phyloP scores from a whole-genome alignment of 495 filamentous ascomycete genomes.

The Lasiosphaeriaceae sp. region DNA sequence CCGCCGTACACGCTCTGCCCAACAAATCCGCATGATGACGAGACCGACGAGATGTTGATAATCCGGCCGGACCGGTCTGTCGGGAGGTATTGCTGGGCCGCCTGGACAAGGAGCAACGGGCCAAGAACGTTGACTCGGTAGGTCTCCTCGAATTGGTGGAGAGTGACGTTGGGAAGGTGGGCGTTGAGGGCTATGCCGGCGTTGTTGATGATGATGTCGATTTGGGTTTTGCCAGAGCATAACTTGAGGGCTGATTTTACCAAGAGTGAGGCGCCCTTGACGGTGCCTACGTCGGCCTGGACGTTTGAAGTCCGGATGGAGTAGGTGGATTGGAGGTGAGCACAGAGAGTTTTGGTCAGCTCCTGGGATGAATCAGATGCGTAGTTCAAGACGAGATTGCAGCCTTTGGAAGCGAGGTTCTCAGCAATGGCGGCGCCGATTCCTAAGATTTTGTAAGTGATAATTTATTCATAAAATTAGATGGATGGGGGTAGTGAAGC shows the following conservation, averaged over 20 bases:
- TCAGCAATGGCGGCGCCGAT: slow-evolving; percentile 81
- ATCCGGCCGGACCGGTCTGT: slow-evolving; percentile 71
- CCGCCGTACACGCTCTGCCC: slow-evolving; percentile 79
- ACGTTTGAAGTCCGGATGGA: slow-evolving; percentile 33
- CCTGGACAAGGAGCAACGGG: slow-evolving; percentile 75
- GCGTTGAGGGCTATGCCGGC: slow-evolving; percentile 66
- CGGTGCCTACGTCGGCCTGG: slow-evolving; percentile 44
- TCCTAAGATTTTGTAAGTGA: slow-evolving; percentile 46
- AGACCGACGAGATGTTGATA: slow-evolving; percentile 71
- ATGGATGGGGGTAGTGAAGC: not conserved
- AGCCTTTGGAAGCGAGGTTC: slow-evolving; percentile 74
- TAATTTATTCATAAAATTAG: not conserved
- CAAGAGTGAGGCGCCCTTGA: slow-evolving; percentile 33
- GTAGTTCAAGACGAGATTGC: slow-evolving; percentile 65
- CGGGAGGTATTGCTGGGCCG: slow-evolving; percentile 65
- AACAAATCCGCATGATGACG: slow-evolving; percentile 62
- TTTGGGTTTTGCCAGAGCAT: slow-evolving; percentile 41
- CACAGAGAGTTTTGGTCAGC: slow-evolving; percentile 27
- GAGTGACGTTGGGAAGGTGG: slow-evolving; percentile 51
- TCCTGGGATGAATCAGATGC: slow-evolving; percentile 48
- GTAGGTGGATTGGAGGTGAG: slow-evolving; percentile 37
- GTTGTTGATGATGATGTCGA: slow-evolving; percentile 90
- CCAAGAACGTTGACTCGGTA: slow-evolving; percentile 85
- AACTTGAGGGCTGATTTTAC: slow-evolving; percentile 26
- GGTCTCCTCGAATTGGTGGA: slow-evolving; percentile 62